Conservation (phyloP, 495 filamentous ascomycete species). For the Hyaloscypha finlandica region DNA sequence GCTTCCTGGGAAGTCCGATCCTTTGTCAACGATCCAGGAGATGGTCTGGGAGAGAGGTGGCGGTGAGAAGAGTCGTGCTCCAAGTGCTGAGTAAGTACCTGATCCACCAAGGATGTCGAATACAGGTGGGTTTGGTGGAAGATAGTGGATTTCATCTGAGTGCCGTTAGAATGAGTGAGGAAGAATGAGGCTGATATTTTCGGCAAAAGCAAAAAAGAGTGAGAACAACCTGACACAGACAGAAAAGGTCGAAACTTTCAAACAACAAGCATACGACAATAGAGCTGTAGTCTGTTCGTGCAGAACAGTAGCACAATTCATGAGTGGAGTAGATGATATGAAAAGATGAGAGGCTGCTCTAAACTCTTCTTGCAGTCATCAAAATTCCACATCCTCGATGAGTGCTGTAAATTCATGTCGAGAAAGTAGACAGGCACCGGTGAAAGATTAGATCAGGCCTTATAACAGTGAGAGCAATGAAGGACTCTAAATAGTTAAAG, state of each 20-base stretch:
- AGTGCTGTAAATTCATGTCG: not conserved
- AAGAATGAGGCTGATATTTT: not conserved
- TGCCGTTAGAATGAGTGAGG: not conserved
- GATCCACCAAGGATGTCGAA: constrained; percentile 81
- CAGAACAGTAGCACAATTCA: not conserved
- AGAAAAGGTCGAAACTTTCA: not conserved
- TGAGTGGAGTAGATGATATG: not conserved
- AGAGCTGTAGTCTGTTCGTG: not conserved
- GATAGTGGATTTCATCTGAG: constrained; percentile 88
- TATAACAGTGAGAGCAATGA: not conserved
- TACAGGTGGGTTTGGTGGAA: constrained; percentile 58
- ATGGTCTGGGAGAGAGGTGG: constrained; percentile 56
- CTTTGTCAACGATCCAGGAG: constrained; percentile 90
- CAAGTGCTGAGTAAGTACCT: constrained; percentile 81
- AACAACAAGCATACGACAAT: not conserved
- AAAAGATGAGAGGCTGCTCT: not conserved
- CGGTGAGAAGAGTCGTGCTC: constrained; percentile 82
- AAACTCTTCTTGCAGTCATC: not conserved
- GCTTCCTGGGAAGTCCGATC: constrained; percentile 76
- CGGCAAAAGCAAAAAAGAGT: not conserved
- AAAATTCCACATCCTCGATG: not conserved
- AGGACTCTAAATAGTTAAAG: too few species aligned
- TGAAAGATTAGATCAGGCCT: not conserved
- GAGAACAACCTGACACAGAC: not conserved
- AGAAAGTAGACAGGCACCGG: not conserved